Evolutionary conservation across 331 rosid species (phyloP).

Genomic region (Pyrus hybrid): DNA sequence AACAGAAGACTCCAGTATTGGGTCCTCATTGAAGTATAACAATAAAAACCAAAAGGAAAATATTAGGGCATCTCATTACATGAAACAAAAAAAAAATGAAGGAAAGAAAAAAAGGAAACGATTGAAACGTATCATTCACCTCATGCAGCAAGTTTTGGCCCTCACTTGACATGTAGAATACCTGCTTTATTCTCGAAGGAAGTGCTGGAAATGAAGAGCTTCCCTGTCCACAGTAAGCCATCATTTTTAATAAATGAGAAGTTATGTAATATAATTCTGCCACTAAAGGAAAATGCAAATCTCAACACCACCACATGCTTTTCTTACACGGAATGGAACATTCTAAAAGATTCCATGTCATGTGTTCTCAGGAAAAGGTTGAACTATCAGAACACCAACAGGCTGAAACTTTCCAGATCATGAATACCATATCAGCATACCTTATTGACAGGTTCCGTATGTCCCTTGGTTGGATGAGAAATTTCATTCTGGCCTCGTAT

Average conservation of each 20-base stretch:
- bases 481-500: conserved; percentile 94
- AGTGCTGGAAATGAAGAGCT: conserved; percentile 60
- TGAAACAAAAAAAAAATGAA: neutral
- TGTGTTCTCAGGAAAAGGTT: neutral
- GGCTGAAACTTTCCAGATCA: neutral
- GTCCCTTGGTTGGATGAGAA: conserved; percentile 83
- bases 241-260: conserved; percentile 24
- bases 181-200: conserved; percentile 85
- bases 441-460: conserved; percentile 60
- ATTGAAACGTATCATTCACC: conserved; percentile 30
- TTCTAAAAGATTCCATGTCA: neutral
- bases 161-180: conserved; percentile 97
- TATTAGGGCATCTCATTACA: neutral
- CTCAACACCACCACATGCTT: neutral
- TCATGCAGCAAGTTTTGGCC: conserved; percentile 88
- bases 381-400: neutral
- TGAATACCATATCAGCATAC: conserved; percentile 25
- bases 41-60: neutral
- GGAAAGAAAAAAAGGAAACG: too few species aligned
- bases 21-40: neutral
- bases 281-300: neutral
- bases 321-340: neutral
- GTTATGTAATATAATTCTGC: neutral
- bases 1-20: neutral
- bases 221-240: conserved; percentile 42